A percentile compares a stretch with the other conserved stretches of the same genome.
Conservation (phyloP, 306 rosid species). For the Cyamopsis tetragonoloba region DNA sequence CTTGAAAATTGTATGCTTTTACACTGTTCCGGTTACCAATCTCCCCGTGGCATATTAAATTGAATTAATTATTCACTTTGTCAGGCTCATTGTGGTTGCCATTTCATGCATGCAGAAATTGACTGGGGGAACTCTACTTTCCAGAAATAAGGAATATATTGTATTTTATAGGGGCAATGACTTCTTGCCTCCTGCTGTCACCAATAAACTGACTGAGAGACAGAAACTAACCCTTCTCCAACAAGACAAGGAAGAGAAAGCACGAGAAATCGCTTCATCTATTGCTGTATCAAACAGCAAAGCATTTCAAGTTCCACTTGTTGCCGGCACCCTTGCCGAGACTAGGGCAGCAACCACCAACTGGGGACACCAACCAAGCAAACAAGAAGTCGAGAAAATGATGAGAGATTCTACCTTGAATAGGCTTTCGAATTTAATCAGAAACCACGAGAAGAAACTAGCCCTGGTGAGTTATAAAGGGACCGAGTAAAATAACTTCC, state of each 20-base stretch:
- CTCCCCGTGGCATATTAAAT: conserved; percentile 2
- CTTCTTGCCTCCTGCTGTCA: conserved; percentile 71
- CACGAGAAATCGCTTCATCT: conserved; percentile 50
- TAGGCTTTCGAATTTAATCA: conserved; percentile 48
- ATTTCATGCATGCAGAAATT: conserved; percentile 59
- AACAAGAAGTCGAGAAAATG: conserved; percentile 62
- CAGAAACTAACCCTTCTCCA: conserved; percentile 46
- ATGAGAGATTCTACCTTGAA: conserved; percentile 58
- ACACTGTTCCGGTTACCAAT: conserved; percentile 1
- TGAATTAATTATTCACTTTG: conserved; percentile 8
- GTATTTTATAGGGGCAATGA: conserved; percentile 89
- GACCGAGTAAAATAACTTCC: conserved; percentile 19
- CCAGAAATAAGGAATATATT: conserved; percentile 91
- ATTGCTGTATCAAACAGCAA: conserved; percentile 34
- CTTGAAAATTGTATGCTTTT: background rate
- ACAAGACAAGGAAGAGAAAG: conserved; percentile 80
- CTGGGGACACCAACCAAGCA: conserved; percentile 68
- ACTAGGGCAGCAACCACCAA: conserved; percentile 76
- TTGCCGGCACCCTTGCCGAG: conserved; percentile 93
- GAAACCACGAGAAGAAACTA: conserved; percentile 56
- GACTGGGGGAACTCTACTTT: conserved; percentile 85
- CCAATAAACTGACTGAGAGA: conserved; percentile 63
- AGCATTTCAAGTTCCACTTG: conserved; percentile 44
- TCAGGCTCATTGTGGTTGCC: conserved; percentile 28
- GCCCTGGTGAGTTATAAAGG: conserved; percentile 54